These are phyloP conservation scores for Potentilla sterilis DNA, from an alignment of 306 rosid species.

Conservation along the genomic window DNA sequence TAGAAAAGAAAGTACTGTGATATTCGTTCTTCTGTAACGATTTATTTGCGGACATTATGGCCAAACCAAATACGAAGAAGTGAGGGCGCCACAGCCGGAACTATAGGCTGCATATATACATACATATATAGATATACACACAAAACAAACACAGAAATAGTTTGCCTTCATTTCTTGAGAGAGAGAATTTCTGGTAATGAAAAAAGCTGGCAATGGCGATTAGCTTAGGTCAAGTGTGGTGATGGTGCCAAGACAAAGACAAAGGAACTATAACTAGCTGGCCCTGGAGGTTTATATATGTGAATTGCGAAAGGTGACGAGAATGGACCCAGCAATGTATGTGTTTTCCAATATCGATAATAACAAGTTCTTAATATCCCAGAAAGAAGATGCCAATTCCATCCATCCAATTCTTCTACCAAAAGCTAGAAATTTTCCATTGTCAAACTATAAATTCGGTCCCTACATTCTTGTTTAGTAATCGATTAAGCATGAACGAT, in stretches of 20 bases:
- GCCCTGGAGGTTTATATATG: conserved; percentile 5
- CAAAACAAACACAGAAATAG: background rate
- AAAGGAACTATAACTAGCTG: conserved; percentile 36
- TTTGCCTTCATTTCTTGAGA: background rate
- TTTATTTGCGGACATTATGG: too few species aligned
- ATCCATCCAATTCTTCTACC: background rate
- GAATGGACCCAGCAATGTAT: conserved; percentile 28
- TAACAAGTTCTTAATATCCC: background rate
- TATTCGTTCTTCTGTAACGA: too few species aligned
- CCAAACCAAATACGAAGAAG: too few species aligned
- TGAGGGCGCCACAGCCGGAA: too few species aligned
- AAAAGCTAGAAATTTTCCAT: conserved; percentile 14
- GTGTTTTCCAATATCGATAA: conserved; percentile 28
- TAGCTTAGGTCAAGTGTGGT: too few species aligned
- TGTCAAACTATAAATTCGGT: background rate
- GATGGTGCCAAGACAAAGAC: too few species aligned
- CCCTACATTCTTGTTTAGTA: conserved; percentile 18
- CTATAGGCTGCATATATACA: background rate
- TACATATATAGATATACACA: too few species aligned
- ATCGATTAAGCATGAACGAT: background rate
- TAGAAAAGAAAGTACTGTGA: too few species aligned
- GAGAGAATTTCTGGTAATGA: too few species aligned
- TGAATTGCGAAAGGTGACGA: background rate
- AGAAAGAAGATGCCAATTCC: conserved; percentile 21
- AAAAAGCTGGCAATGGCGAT: background rate